Evolutionary conservation across 1,139 yeast genomes (phyloP).

Genomic region (Diutina neorugosa): DNA sequence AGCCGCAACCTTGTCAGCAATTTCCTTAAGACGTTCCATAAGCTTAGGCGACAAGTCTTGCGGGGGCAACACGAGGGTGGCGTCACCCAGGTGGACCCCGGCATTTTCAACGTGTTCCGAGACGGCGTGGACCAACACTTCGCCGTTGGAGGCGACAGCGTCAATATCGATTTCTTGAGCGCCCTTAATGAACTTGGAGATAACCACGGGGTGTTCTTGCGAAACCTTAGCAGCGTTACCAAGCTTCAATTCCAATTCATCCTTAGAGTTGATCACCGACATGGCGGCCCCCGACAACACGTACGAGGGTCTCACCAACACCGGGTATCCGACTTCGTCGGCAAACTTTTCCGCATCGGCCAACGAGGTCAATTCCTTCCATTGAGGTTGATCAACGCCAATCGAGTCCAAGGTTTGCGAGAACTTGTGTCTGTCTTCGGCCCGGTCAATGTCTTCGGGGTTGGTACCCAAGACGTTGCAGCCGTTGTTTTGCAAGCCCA

Average conservation of each 20-base stretch:
- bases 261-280: constrained; percentile 75
- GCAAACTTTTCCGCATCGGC: constrained; percentile 84
- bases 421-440: constrained; percentile 97
- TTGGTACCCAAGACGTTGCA: constrained; percentile 88
- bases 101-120: constrained; percentile 98
- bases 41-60: constrained; percentile 51
- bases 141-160: constrained; percentile 86
- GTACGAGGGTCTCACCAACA: constrained; percentile 93
- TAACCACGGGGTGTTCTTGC: constrained; percentile 93
- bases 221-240: constrained; percentile 86
- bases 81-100: constrained; percentile 98
- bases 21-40: constrained; percentile 54
- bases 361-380: constrained; percentile 89
- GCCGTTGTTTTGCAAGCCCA: constrained; percentile 67
- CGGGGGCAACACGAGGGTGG: constrained; percentile 90
- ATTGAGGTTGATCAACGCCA: constrained; percentile 85
- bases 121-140: constrained; percentile 85
- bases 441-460: constrained; percentile 91
- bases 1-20: constrained; percentile 83
- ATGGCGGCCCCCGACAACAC: constrained; percentile 98
- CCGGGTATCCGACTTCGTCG: constrained; percentile 82
- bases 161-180: constrained; percentile 97
- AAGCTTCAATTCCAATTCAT: constrained; percentile 71
- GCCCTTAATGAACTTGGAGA: constrained; percentile 88
- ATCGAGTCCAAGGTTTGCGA: constrained; percentile 88